Base-by-base conservation (phyloP, 1,139 yeast species). In the Geotrichum macrosporum region DNA sequence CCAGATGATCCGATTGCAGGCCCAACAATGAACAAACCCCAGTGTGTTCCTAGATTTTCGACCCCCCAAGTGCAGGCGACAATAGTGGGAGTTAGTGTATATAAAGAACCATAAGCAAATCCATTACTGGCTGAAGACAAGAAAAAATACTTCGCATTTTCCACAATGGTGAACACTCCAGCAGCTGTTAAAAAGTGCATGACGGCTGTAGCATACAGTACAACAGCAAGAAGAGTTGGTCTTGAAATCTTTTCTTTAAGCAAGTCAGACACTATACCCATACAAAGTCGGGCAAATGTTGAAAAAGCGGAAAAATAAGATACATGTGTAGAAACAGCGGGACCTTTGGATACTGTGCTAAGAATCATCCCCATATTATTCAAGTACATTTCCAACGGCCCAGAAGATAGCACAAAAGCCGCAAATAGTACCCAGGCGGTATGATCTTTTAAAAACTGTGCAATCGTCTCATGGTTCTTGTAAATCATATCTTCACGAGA, bases 11-110 rank as follows among this genome's bases (percentile, higher is more conserved):
- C 96, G 2, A 87, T 55, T 0, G 97, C 96, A 0, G 97, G 96
- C 0, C 95, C 95, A 29, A 86, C 73, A 78, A 89, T 80, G 60
- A 87, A 84, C 26, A 85, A 72, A 2, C 97, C 97, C 89, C 96
- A 92, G 1, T 94, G 84, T 2, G 95, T 84, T 0, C 97, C 97
- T 62, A 92, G 80, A 44, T 86, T 76, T 48, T 84, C 89, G 31
- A 85, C 77, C 0, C 97, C 96, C 96, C 96, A 92, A 1, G 85
- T 76, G 3, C 81, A 72, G 1, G 95, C 82, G 2, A 85, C 80
- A 6, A 88, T 70, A 0, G 95, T 83, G 5, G 98, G 97, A 56
- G 79, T 84, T 5, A 85, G 69, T 0, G 96, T 87, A 67, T 88
- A 92, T 2, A 85, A 63, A 0, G 92, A 84, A 15, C 97, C 98